Base-by-base conservation (phyloP, 805 yeast genomes). In the Wickerhamiella brachini region DNA sequence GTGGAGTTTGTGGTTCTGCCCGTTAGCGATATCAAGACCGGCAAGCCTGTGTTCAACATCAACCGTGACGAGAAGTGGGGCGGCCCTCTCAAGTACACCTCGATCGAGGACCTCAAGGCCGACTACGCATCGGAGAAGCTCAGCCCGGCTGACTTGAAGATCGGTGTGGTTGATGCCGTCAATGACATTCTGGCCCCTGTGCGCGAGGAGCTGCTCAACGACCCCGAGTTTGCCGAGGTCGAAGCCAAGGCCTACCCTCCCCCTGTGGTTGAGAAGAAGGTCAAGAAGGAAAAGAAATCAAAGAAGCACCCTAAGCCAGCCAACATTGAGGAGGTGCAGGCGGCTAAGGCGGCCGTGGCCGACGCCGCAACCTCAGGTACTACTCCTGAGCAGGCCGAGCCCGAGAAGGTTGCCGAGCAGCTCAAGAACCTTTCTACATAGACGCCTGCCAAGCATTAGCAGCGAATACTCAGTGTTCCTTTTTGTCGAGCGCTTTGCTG, bases 41-140 rank as follows among this genome's bases (percentile, higher is more conserved):
- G 72, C 38, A 67, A 68, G 45, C 84, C 87, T 58, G 70, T 74
- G 49, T 86, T 93, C 70, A 72, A 68, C 65, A 79, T 93, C 59
- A 79, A 83, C 62, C 83, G 98, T 70, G 97, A 97, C 47, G 99
- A 93, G 67, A 82, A 93, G 70, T 93, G 86, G 67, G 98, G 99
- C 59, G 99, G 99, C 49, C 83, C 95, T 58, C 74, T 93, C 52
- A 72, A 81, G 47, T 93, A 79, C 76, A 64, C 64, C 43, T 72
- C 85, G 18, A 72, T 86, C 58, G 88, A 78, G 18, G 76, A 78
- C 39, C 71, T 93, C 62, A 82, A 83, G 65, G 69, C 70, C 38
- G 95, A 83, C 59, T 93, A 75, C 69, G 81, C 76, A 45, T 74
- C 76, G 29, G 85, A 83, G 65, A 78, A 78, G 64, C 76, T 93